These are phyloP conservation scores for Wickerhamiella lipophila DNA, from an alignment of 805 yeast species.

Conservation along the genomic window DNA sequence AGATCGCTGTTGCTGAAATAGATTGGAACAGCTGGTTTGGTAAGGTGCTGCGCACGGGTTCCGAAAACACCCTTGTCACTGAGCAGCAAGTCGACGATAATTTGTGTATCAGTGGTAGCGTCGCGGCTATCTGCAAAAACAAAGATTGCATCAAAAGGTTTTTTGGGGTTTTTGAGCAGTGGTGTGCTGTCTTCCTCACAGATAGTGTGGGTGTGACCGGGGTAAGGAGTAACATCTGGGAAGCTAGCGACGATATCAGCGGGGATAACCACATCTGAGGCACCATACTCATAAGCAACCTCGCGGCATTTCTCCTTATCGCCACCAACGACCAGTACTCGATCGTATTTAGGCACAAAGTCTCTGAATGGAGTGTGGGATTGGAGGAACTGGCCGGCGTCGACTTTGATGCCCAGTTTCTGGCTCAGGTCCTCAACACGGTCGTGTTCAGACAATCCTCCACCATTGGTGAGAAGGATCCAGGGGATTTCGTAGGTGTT, in stretches of 20 bases:
- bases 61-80: conserved; percentile 77
- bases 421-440: conserved; percentile 60
- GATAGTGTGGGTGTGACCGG: conserved; percentile 64
- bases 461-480: conserved; percentile 82
- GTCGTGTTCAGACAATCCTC: conserved; percentile 69
- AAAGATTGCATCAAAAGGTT: conserved; percentile 63
- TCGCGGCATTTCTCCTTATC: conserved; percentile 71
- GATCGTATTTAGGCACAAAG: conserved; percentile 50
- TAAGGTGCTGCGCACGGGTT: conserved; percentile 39
- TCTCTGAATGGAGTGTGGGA: conserved; percentile 93
- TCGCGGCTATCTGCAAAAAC: conserved; percentile 87
- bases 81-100: conserved; percentile 66
- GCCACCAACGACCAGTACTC: conserved; percentile 81
- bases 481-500: conserved; percentile 73
- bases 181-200: conserved; percentile 31
- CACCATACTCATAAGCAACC: conserved; percentile 75
- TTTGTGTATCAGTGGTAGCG: conserved; percentile 75
- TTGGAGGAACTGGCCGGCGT: conserved; percentile 73
- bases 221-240: conserved; percentile 77
- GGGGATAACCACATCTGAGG: conserved; percentile 69
- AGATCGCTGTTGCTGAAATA: conserved; percentile 87
- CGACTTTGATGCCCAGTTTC: conserved; percentile 46
- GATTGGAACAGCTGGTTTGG: conserved; percentile 66
- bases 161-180: conserved; percentile 47
- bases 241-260: conserved; percentile 74